phyloP scores from a whole-genome alignment of 345 rosid genomes.

The Hirschfeldia incana region DNA sequence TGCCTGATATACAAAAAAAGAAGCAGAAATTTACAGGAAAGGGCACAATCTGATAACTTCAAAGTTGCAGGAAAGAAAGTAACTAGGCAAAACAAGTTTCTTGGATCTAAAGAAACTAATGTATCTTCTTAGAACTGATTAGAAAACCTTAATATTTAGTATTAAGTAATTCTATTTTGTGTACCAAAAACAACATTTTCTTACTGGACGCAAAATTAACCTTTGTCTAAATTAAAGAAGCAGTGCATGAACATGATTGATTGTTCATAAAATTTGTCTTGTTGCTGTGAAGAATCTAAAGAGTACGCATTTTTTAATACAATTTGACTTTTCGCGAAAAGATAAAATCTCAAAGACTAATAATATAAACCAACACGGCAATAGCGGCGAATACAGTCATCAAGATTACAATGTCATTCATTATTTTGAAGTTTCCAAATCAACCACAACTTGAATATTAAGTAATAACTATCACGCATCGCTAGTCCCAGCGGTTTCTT shows the following conservation, averaged over 20 bases:
- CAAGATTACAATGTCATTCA: neutral
- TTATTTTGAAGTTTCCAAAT: no score
- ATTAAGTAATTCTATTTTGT: neutral
- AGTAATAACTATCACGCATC: no score
- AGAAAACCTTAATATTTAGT: neutral
- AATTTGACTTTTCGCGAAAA: no score
- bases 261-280: no score
- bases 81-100: neutral
- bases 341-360: neutral
- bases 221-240: no score
- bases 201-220: no score
- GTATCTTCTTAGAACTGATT: neutral
- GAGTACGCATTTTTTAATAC: no score
- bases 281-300: no score
- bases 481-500: neutral
- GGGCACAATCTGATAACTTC: no score
- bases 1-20: conserved; percentile 11
- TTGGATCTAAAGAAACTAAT: conserved; percentile 22
- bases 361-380: neutral
- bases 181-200: no score
- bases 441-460: neutral
- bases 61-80: neutral
- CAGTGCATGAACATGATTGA: no score
- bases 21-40: no score
- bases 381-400: neutral